Evolutionary conservation across 1,284 basidiomycete species (phyloP).

Genomic region (Schizophyllum commune): DNA sequence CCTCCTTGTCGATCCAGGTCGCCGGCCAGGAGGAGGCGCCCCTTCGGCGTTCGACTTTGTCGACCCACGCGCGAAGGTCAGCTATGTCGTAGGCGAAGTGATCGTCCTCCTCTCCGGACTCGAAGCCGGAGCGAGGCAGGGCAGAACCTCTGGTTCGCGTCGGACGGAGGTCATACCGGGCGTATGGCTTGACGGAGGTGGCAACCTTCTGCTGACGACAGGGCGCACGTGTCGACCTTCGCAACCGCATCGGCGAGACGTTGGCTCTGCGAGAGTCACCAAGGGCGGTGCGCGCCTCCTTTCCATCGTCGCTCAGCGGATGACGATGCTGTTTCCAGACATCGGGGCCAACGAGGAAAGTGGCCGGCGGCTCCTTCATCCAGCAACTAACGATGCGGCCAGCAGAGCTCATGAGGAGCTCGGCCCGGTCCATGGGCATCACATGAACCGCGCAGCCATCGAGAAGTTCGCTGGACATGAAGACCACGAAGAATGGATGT

Average conservation of each 20-base stretch:
- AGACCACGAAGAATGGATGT: neutral
- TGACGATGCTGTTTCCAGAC: neutral
- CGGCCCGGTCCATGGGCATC: neutral
- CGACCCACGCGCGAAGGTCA: neutral
- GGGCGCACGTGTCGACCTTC: neutral
- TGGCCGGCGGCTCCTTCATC: neutral
- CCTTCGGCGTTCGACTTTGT: neutral
- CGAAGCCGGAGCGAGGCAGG: neutral
- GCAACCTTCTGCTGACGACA: neutral
- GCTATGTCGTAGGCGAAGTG: neutral
- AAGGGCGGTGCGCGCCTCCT: neutral
- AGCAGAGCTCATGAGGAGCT: neutral
- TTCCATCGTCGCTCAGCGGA: neutral
- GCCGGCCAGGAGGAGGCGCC: neutral
- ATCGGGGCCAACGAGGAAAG: neutral
- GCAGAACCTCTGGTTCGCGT: neutral
- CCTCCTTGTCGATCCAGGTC: neutral
- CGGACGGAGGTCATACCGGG: neutral
- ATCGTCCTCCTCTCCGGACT: neutral
- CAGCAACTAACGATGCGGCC: neutral
- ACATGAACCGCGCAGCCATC: neutral
- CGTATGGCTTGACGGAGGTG: neutral
- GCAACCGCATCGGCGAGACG: neutral
- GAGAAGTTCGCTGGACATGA: neutral
- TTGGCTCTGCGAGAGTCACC: neutral